A percentile compares a stretch with the other conserved stretches of the same genome.
Evolutionary conservation across 129 eudicot genomes (phyloP).

Genomic region (Mikania micrantha): DNA sequence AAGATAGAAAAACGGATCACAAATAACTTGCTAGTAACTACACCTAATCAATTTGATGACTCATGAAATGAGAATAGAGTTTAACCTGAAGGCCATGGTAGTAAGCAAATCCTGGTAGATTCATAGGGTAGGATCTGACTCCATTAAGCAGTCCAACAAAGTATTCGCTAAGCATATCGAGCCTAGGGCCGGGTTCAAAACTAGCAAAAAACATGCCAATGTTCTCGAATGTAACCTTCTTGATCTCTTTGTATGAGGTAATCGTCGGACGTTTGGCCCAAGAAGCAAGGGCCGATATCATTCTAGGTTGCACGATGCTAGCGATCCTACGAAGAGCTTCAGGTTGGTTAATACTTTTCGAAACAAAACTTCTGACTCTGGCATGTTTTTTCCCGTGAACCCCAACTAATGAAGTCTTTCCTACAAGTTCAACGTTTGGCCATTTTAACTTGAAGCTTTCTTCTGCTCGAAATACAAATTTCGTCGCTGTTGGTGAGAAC

Average conservation of each 20-base stretch:
- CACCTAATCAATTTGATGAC: too few species aligned
- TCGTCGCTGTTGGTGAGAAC: slow-evolving; percentile 30
- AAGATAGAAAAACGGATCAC: too few species aligned
- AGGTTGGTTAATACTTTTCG: slow-evolving; percentile 52
- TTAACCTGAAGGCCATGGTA: slow-evolving; percentile 20
- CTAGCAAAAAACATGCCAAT: slow-evolving; percentile 49
- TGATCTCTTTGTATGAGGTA: slow-evolving; percentile 27
- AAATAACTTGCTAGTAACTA: too few species aligned
- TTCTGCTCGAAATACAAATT: slow-evolving; percentile 32
- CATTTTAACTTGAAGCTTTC: slow-evolving; percentile 16
- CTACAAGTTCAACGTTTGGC: slow-evolving; percentile 40
- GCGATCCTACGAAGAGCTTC: slow-evolving; percentile 54
- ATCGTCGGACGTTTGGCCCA: slow-evolving; percentile 45
- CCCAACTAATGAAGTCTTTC: slow-evolving; percentile 31
- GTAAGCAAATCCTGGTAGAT: slow-evolving; percentile 54
- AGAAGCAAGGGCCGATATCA: slow-evolving; percentile 41
- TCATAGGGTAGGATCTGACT: slow-evolving; percentile 36
- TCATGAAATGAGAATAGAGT: not conserved
- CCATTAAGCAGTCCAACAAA: slow-evolving; percentile 31
- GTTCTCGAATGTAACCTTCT: slow-evolving; percentile 52
- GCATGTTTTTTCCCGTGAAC: slow-evolving; percentile 42
- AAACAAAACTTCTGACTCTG: slow-evolving; percentile 38
- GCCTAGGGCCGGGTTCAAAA: slow-evolving; percentile 35
- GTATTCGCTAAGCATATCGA: slow-evolving; percentile 31
- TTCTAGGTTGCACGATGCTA: slow-evolving; percentile 43